Evolutionary conservation across 2,329 filamentous ascomycete genomes (phyloP).

Genomic region (Harringtonia lauricola): DNA sequence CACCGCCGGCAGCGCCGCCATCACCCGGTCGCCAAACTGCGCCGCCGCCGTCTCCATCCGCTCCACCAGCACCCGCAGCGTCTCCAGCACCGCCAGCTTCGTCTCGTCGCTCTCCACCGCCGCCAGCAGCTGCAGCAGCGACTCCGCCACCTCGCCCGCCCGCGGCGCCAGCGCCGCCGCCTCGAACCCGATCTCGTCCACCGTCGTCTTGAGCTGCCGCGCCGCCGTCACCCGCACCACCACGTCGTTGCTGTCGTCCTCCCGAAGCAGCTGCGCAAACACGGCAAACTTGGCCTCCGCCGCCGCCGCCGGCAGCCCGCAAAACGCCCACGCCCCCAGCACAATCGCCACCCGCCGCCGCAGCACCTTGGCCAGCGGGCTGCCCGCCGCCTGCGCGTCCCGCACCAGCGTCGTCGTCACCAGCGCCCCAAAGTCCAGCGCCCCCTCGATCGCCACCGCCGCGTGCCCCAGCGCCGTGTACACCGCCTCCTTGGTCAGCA

Average conservation of each 20-base stretch:
- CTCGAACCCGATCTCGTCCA: slow-evolving; percentile 76
- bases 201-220: slow-evolving; percentile 67
- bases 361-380: slow-evolving; percentile 62
- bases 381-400: slow-evolving; percentile 62
- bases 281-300: slow-evolving; percentile 74
- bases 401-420: slow-evolving; percentile 62
- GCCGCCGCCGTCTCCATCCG: slow-evolving; percentile 65
- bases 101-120: slow-evolving; percentile 77
- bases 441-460: slow-evolving; percentile 60
- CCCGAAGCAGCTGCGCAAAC: slow-evolving; percentile 74
- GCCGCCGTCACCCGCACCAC: slow-evolving; percentile 89
- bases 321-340: slow-evolving; percentile 77
- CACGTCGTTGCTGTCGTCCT: slow-evolving; percentile 73
- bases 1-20: slow-evolving; percentile 65
- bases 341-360: slow-evolving; percentile 81
- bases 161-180: slow-evolving; percentile 66
- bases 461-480: slow-evolving; percentile 89
- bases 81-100: slow-evolving; percentile 81
- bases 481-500: slow-evolving; percentile 84
- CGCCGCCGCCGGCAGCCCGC: slow-evolving; percentile 60
- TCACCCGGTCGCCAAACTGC: slow-evolving; percentile 66
- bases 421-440: slow-evolving; percentile 76
- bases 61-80: slow-evolving; percentile 68
- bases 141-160: slow-evolving; percentile 59
- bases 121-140: slow-evolving; percentile 66